phyloP scores from a whole-genome alignment of 163 green algal species.

The Scenedesmus sp. region DNA sequence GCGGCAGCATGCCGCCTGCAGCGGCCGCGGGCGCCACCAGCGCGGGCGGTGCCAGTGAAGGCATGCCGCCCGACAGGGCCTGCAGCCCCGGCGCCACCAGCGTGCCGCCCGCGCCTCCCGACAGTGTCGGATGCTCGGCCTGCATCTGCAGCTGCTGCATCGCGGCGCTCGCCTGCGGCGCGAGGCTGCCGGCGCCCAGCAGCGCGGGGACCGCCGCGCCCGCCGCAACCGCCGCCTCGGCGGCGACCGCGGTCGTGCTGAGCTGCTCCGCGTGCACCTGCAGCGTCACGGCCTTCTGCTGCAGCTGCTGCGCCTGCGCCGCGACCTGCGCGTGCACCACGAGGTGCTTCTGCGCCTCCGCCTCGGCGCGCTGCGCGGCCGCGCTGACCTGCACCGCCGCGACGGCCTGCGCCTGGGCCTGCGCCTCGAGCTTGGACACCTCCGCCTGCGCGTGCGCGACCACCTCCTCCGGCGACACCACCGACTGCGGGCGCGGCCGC shows the following conservation, averaged over 20 bases:
- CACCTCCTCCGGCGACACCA: constrained; percentile 25
- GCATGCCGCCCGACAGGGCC: too few relatives aligned
- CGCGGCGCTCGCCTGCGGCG: neutral
- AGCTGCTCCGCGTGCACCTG: constrained; percentile 45
- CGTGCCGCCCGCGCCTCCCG: too few relatives aligned
- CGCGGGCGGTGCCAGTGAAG: too few relatives aligned
- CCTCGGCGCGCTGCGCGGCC: constrained; percentile 47
- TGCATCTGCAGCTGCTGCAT: too few relatives aligned
- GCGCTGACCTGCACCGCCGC: constrained; percentile 39
- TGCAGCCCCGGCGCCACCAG: too few relatives aligned
- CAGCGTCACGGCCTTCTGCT: constrained; percentile 31
- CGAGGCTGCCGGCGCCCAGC: constrained; percentile 6
- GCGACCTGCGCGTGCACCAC: constrained; percentile 38
- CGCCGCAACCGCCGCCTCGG: constrained; percentile 17
- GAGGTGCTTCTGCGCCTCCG: constrained; percentile 41
- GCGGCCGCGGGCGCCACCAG: too few relatives aligned
- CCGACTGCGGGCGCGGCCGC: neutral
- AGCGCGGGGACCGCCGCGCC: constrained; percentile 4
- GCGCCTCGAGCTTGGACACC: constrained; percentile 46
- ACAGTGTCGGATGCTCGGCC: too few relatives aligned
- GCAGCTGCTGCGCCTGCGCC: constrained; percentile 47
- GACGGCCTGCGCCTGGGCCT: constrained; percentile 46
- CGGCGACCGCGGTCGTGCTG: constrained; percentile 18
- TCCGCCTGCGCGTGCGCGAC: constrained; percentile 41
- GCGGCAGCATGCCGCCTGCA: constrained; percentile 6